Percentiles rank a stretch among this genome's conserved stretches.
phyloP scores from a whole-genome alignment of 306 rosid species.

The Sicyos edulis region DNA sequence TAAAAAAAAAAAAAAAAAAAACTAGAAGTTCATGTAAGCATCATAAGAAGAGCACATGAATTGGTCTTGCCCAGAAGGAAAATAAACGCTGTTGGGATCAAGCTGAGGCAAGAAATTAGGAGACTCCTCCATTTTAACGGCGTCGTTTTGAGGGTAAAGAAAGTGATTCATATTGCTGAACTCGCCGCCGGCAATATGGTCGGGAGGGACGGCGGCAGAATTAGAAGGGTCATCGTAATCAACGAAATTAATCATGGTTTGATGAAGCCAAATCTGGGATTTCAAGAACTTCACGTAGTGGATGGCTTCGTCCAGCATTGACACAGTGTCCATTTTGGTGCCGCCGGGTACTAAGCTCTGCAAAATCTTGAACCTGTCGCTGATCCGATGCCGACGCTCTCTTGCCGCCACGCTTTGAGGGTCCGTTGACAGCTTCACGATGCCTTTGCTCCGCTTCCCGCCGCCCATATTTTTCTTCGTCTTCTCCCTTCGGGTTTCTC shows the following conservation, averaged over 20 bases:
- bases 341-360: constrained; percentile 93
- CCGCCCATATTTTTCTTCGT: not conserved
- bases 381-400: constrained; percentile 78
- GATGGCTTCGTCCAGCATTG: constrained; percentile 82
- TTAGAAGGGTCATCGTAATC: not conserved
- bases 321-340: constrained; percentile 79
- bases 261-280: constrained; percentile 76
- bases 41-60: constrained; percentile 18
- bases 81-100: not conserved
- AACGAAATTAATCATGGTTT: constrained; percentile 50
- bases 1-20: too few species aligned
- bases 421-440: constrained; percentile 72
- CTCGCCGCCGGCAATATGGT: not conserved
- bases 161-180: not conserved
- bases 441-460: constrained; percentile 28
- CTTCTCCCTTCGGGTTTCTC: constrained; percentile 17
- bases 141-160: constrained; percentile 8
- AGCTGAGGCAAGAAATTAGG: constrained; percentile 10
- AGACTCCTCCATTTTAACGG: constrained; percentile 12
- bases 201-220: not conserved
- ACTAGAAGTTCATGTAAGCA: constrained; percentile 16
- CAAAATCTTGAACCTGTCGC: constrained; percentile 80
- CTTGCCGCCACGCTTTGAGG: constrained; percentile 95
- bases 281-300: constrained; percentile 79
- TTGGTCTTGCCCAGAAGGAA: constrained; percentile 15